A percentile compares a stretch with the other conserved stretches of the same genome.
These are phyloP conservation scores for Pseudopyricularia cyperi DNA, from an alignment of 2,329 filamentous ascomycete species.

Conservation along the genomic window DNA sequence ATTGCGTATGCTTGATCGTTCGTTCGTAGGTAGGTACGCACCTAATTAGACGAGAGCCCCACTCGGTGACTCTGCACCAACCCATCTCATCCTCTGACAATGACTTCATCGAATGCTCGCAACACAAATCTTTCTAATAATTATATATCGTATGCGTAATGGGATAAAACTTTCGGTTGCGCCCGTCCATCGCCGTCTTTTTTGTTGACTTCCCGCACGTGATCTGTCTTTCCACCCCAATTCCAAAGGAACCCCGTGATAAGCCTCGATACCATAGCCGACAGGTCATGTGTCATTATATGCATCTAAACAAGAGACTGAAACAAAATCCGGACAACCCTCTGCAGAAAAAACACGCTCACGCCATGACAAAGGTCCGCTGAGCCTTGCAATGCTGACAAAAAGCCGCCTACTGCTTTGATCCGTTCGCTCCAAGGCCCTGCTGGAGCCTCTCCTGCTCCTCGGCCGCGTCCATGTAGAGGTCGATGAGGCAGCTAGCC, in stretches of 20 bases:
- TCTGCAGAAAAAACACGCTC: not conserved
- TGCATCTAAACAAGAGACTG: not conserved
- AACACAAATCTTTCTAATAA: not conserved
- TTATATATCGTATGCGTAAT: not conserved
- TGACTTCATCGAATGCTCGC: not conserved
- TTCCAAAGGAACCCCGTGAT: too few species aligned
- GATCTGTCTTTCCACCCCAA: not conserved
- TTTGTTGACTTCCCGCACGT: not conserved
- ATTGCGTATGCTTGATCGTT: too few species aligned
- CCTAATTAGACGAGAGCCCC: too few species aligned
- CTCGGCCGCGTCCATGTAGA: constrained; percentile 80
- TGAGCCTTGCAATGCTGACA: not conserved
- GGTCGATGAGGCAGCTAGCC: constrained; percentile 81
- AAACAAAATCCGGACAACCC: not conserved
- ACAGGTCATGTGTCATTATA: not conserved
- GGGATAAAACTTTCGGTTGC: not conserved
- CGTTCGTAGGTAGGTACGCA: too few species aligned
- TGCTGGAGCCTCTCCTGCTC: constrained; percentile 21
- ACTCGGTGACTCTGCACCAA: too few species aligned
- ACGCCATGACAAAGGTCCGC: not conserved
- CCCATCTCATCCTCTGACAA: not conserved
- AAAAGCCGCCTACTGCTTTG: not conserved
- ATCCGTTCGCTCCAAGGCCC: not conserved
- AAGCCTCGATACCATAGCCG: too few species aligned
- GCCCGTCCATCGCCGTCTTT: not conserved